phyloP scores from a whole-genome alignment of 2,329 filamentous ascomycete species.

The Dactylellina parvicollis region DNA sequence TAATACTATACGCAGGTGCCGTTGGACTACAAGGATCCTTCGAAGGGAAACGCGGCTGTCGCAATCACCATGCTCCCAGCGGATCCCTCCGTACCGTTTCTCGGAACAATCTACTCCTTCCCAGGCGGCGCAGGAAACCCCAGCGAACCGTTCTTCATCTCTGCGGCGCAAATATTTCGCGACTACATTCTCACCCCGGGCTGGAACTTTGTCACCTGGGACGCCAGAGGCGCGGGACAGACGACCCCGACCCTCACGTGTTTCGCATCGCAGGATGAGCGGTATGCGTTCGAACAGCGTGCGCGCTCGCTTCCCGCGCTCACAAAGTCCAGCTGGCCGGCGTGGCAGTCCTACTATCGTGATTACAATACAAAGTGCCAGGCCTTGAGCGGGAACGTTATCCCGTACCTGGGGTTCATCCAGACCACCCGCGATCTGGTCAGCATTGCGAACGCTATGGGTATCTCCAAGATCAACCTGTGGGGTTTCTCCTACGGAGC shows the following conservation, averaged over 20 bases:
- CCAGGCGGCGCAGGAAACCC: slow-evolving; percentile 29
- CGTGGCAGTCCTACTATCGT: slow-evolving; percentile 23
- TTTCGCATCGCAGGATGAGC: slow-evolving; percentile 24
- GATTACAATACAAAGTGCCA: slow-evolving; percentile 47
- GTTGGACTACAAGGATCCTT: slow-evolving; percentile 33
- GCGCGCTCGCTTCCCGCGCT: slow-evolving; percentile 13
- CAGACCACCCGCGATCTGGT: slow-evolving; percentile 34
- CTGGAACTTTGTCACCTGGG: slow-evolving; percentile 51
- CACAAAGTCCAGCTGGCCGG: slow-evolving; percentile 31
- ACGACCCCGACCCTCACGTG: slow-evolving; percentile 46
- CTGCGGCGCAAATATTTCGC: slow-evolving; percentile 13
- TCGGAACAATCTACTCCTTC: slow-evolving; percentile 27
- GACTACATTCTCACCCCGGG: slow-evolving; percentile 35
- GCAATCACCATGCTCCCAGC: slow-evolving; percentile 39
- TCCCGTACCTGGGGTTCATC: slow-evolving; percentile 32
- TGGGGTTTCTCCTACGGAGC: slow-evolving; percentile 44
- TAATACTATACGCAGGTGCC: slow-evolving; percentile 16
- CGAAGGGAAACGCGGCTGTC: slow-evolving; percentile 34
- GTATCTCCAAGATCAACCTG: slow-evolving; percentile 20
- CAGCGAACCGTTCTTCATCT: slow-evolving; percentile 31
- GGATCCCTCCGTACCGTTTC: slow-evolving; percentile 6
- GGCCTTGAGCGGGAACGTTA: slow-evolving; percentile 35
- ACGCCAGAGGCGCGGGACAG: slow-evolving; percentile 40
- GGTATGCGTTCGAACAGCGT: slow-evolving; percentile 33
- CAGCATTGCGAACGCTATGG: slow-evolving; percentile 40